phyloP scores from a whole-genome alignment of 495 filamentous ascomycete species.

The Symbiotaphrina buchneri region DNA sequence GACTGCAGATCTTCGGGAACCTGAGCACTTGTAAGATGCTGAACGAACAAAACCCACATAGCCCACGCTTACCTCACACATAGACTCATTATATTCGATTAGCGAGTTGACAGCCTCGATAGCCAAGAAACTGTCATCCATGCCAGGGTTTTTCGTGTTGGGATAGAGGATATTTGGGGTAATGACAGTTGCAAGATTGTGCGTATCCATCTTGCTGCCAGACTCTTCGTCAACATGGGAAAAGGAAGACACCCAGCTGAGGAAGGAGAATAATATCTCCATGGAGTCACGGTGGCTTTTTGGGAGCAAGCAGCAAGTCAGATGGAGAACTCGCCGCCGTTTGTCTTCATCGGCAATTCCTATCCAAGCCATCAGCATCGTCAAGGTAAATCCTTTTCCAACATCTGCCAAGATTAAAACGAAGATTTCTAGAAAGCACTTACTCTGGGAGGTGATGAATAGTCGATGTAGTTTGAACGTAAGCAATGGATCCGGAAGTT shows the following conservation, averaged over 20 bases:
- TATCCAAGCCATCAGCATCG: slow-evolving; percentile 15
- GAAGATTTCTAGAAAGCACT: slow-evolving; percentile 9
- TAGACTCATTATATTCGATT: slow-evolving; percentile 81
- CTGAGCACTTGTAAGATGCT: slow-evolving; percentile 20
- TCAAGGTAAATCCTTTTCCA: background rate
- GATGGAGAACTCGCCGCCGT: slow-evolving; percentile 63
- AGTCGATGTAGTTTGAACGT: slow-evolving; percentile 87
- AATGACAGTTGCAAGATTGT: slow-evolving; percentile 96
- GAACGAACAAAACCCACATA: background rate
- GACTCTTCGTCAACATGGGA: slow-evolving; percentile 83
- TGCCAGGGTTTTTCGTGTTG: slow-evolving; percentile 38
- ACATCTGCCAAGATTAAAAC: background rate
- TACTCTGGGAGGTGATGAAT: slow-evolving; percentile 74
- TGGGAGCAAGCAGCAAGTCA: slow-evolving; percentile 82
- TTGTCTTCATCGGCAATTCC: slow-evolving; percentile 71
- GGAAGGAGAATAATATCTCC: slow-evolving; percentile 84
- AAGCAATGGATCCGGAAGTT: slow-evolving; percentile 84
- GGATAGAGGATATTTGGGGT: slow-evolving; percentile 85
- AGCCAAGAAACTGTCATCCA: slow-evolving; percentile 71
- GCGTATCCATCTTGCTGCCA: slow-evolving; percentile 97
- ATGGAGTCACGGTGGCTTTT: slow-evolving; percentile 84
- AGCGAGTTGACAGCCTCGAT: slow-evolving; percentile 80
- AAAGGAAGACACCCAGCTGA: slow-evolving; percentile 97
- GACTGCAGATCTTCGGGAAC: slow-evolving; percentile 81
- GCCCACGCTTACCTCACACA: slow-evolving; percentile 64